Conservation (phyloP, 176 grass and related monocot species). For the maize (Zea mays) region Zm-B73-REFERENCE-NAM-5.0 NC_050098.1:2560001-2560500, state of each 20-base stretch:
- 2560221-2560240: background rate
- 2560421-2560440: conserved; percentile 75
- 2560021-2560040: background rate
- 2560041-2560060: background rate
- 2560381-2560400: conserved; percentile 11
- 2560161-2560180: conserved; percentile 12
- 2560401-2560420: background rate
- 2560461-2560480: conserved; percentile 52
- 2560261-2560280: conserved; percentile 1
- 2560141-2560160: background rate
- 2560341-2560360: conserved; percentile 39
- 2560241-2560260: background rate
- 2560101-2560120: background rate
- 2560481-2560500: conserved; percentile 63
- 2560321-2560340: conserved; percentile 83
- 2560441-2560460: conserved; percentile 75
- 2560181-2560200: conserved; percentile 7
- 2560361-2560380: conserved; percentile 9
- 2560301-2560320: conserved; percentile 83
- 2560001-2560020: background rate
- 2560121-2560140: background rate
- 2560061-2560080: background rate
- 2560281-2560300: conserved; percentile 78
- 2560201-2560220: background rate
- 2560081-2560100: background rate